Evolutionary conservation across 495 filamentous ascomycete genomes (phyloP).

Genomic region (Hypoxylon intermedium): DNA sequence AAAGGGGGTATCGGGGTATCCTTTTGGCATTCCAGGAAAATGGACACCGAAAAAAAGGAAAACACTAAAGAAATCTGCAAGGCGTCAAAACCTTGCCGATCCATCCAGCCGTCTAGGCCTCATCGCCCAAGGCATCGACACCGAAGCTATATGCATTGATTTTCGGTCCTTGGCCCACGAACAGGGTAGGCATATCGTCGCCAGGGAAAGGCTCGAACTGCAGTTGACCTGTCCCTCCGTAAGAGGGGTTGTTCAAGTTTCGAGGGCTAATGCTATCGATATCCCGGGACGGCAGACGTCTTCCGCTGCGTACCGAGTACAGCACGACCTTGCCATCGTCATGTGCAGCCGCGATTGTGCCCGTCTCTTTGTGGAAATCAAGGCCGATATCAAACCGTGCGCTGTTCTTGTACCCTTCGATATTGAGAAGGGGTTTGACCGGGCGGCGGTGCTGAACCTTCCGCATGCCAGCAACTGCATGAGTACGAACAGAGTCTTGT

Average conservation of each 20-base stretch:
- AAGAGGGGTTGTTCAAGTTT: too few relatives aligned
- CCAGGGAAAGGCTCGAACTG: constrained; percentile 44
- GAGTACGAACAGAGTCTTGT: neutral
- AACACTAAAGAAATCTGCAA: neutral
- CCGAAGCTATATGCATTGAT: constrained; percentile 45
- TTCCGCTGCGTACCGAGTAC: constrained; percentile 49
- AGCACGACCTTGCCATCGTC: constrained; percentile 50
- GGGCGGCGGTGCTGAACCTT: neutral
- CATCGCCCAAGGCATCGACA: constrained; percentile 3
- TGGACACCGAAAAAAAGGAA: too few relatives aligned
- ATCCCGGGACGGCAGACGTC: constrained; percentile 29
- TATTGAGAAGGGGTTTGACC: constrained; percentile 42
- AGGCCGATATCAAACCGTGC: constrained; percentile 47
- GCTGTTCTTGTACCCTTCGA: constrained; percentile 48
- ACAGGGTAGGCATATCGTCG: constrained; percentile 42
- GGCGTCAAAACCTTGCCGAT: too few relatives aligned
- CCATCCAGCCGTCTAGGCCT: constrained; percentile 6
- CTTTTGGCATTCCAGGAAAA: too few relatives aligned
- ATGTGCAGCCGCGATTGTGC: constrained; percentile 52
- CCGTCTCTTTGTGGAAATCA: constrained; percentile 42
- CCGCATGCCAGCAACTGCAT: too few relatives aligned
- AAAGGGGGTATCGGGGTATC: too few relatives aligned
- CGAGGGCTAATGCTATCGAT: constrained; percentile 32
- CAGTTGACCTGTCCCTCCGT: too few relatives aligned
- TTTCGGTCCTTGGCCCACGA: constrained; percentile 30